These are phyloP conservation scores for Chalciporus sp. DNA, from an alignment of 1,284 basidiomycete genomes.

Conservation along the genomic window DNA sequence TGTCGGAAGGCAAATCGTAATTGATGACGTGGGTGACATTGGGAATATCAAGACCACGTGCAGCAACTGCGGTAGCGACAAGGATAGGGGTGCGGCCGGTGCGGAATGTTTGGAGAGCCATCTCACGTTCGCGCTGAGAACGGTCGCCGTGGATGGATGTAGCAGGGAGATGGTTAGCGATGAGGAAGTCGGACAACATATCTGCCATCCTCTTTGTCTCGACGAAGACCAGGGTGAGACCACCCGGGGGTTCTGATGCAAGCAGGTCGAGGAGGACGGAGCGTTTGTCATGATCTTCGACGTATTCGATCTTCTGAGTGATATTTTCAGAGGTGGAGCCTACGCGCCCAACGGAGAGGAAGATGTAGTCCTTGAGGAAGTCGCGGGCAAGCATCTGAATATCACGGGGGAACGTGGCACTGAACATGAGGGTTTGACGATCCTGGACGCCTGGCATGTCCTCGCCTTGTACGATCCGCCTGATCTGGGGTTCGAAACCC, in stretches of 20 bases:
- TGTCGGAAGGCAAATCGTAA: slow-evolving; percentile 98
- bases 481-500: slow-evolving; percentile 99
- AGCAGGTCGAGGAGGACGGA: slow-evolving; percentile 96
- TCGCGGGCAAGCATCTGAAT: slow-evolving; percentile 97
- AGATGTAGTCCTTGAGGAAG: slow-evolving; percentile 97
- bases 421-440: slow-evolving; percentile 99
- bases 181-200: slow-evolving; percentile 95
- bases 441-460: slow-evolving; percentile 95
- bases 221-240: slow-evolving; percentile 95
- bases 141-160: slow-evolving; percentile 99
- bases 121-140: slow-evolving; percentile 96
- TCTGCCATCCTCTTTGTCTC: slow-evolving; percentile 99
- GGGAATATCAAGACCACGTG: slow-evolving; percentile 98
- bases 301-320: slow-evolving; percentile 98
- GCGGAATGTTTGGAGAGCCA: slow-evolving; percentile 94
- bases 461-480: slow-evolving; percentile 96
- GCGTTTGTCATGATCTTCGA: slow-evolving; percentile 97
- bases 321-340: slow-evolving; percentile 99
- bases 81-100: slow-evolving; percentile 94
- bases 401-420: slow-evolving; percentile 98
- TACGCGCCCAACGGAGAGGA: slow-evolving; percentile 97
- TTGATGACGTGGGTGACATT: slow-evolving; percentile 99
- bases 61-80: slow-evolving; percentile 97
- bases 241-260: slow-evolving; percentile 71
- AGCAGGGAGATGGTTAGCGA: slow-evolving; percentile 81